These are phyloP conservation scores for Talaromyces sp. DNA, from an alignment of 2,329 filamentous ascomycete genomes.

Conservation along the genomic window DNA sequence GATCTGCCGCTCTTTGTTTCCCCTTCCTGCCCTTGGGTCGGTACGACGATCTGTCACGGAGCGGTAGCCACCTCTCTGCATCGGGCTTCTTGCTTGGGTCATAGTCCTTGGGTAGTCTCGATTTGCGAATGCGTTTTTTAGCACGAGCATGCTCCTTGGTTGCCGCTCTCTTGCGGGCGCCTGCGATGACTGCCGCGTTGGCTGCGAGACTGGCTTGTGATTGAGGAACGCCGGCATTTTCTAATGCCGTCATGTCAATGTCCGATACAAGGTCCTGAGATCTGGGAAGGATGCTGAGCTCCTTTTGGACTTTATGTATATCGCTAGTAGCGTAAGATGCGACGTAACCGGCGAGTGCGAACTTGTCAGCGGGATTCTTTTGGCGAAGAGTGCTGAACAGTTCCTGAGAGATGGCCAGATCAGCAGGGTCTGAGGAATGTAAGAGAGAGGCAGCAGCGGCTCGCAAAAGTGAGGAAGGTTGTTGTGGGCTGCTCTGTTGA, in stretches of 20 bases:
- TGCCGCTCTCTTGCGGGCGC: constrained; percentile 40
- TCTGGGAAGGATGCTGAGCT: constrained; percentile 38
- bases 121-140: constrained; percentile 45
- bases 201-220: constrained; percentile 30
- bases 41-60: constrained; percentile 85
- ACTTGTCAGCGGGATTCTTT: constrained; percentile 60
- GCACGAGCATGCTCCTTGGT: constrained; percentile 26
- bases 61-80: constrained; percentile 86
- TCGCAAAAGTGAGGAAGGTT: constrained; percentile 64
- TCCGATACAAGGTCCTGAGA: constrained; percentile 41
- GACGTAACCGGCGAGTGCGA: constrained; percentile 77
- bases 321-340: constrained; percentile 66
- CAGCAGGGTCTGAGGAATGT: constrained; percentile 65
- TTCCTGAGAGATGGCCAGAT: constrained; percentile 67
- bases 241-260: constrained; percentile 44
- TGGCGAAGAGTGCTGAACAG: constrained; percentile 71
- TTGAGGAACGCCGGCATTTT: constrained; percentile 43
- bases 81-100: constrained; percentile 77
- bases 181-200: constrained; percentile 32
- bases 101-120: constrained; percentile 47
- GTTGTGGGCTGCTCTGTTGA: constrained; percentile 42
- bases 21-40: constrained; percentile 88
- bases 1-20: constrained; percentile 72
- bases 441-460: constrained; percentile 81
- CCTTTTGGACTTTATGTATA: constrained; percentile 34